phyloP scores from a whole-genome alignment of 2,329 filamentous ascomycete genomes.

The Grosmannia serpens region DNA sequence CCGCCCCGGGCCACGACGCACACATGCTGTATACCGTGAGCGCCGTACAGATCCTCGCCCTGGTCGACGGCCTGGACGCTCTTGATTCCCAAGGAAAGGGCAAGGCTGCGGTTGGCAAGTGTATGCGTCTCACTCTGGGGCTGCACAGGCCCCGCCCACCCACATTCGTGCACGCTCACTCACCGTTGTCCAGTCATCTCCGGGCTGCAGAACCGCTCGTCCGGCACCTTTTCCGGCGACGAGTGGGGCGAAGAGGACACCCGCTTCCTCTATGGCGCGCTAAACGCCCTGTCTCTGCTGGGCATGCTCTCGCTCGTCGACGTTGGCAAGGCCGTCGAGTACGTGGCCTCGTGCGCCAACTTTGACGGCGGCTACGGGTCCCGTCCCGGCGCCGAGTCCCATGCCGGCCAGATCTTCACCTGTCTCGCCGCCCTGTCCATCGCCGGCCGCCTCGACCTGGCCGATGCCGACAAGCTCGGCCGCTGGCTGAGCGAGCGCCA shows the following conservation, averaged over 20 bases:
- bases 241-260: conserved; percentile 97
- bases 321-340: conserved; percentile 65
- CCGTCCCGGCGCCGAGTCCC: conserved; percentile 81
- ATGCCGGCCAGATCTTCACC: conserved; percentile 91
- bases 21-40: conserved; percentile 96
- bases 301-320: conserved; percentile 62
- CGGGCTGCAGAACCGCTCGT: conserved; percentile 63
- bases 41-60: conserved; percentile 84
- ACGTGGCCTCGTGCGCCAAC: conserved; percentile 77
- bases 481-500: conserved; percentile 92
- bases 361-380: conserved; percentile 92
- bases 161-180: neutral
- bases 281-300: conserved; percentile 82
- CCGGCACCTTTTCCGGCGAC: conserved; percentile 85
- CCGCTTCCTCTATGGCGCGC: conserved; percentile 79
- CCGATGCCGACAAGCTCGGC: conserved; percentile 71
- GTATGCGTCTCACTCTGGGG: conserved; percentile 39
- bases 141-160: neutral
- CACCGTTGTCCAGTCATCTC: conserved; percentile 52
- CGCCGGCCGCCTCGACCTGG: conserved; percentile 66
- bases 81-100: conserved; percentile 62
- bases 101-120: conserved; percentile 64
- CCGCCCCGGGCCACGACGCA: conserved; percentile 85
- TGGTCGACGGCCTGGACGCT: conserved; percentile 72
- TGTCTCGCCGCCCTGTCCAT: conserved; percentile 83